Evolutionary conservation across 202 grass and related monocot genomes (phyloP), one percentile per base, ranked within the genome.

Genomic region (Schoenoplectus tabernaemontani): DNA sequence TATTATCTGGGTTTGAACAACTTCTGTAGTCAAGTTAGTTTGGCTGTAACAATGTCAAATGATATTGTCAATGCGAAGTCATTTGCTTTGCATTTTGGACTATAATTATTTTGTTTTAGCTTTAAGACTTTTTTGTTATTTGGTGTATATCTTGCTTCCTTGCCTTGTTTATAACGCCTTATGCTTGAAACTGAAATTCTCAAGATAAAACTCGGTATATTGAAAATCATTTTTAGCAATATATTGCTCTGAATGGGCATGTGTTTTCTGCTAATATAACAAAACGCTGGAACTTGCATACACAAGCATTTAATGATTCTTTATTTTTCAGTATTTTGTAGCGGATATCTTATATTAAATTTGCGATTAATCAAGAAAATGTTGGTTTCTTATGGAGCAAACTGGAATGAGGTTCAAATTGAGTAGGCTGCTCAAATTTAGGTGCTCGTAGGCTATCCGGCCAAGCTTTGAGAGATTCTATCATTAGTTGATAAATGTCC

Each of bases 1-100:
- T 80, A 80, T 47, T 48, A 62, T 7, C 33, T 19, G 59, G 34
- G 15, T 65, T 64, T 47, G 78, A 80, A 65, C 58, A 48, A 59
- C 19, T 62, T 28, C 51, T 80, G 24, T 62, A 65, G 78, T 65
- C 59, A 37, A 79, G 9, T 48, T 28, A 61, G 34, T 63, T 26
- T 47, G 38, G 58, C 24, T 75, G 70, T 75, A 73, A 73, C 44
- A 32, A 43, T 73, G 22, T 50, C 43, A 12, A 73, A 51, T 73
- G 68, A 51, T 73, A 32, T 11, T 32, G n/a, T n/a, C n/a, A n/a
- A n/a, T 44, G 43, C 68, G 32, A 51, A 73, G 68, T 44, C n/a
- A 17, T n/a, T 33, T 32, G 68, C 44, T 75, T 75, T 54, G 70
- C 47, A 75, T 75, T 54, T 75, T 54, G 42, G 26, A 75, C 26